Conservation (phyloP, 1,284 basidiomycete genomes). For the Pseudozyma tsukubaensis region DNA sequence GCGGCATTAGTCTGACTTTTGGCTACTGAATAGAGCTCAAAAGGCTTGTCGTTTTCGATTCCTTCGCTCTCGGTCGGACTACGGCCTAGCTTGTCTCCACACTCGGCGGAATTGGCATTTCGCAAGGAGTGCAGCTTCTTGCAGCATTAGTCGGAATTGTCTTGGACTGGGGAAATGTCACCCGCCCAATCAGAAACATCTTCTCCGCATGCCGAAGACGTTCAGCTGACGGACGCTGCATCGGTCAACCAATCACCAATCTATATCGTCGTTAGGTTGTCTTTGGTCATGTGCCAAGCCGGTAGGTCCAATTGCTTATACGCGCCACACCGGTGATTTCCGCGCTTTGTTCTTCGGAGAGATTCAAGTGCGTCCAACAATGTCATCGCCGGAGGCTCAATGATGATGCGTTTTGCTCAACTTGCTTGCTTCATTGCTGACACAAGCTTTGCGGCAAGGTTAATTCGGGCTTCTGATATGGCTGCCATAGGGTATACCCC, state of each 20-base stretch:
- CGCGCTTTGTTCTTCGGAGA: slow-evolving; percentile 7
- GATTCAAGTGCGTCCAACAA: neutral
- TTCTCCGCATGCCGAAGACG: slow-evolving; percentile 3
- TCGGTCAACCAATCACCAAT: neutral
- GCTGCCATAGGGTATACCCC: too few relatives aligned
- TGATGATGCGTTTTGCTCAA: neutral
- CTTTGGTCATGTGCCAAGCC: neutral
- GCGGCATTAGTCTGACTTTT: too few relatives aligned
- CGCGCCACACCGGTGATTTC: slow-evolving; percentile 26
- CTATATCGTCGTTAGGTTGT: neutral
- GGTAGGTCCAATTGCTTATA: neutral
- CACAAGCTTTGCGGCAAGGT: too few relatives aligned
- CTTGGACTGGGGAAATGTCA: slow-evolving; percentile 1
- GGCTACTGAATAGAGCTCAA: too few relatives aligned
- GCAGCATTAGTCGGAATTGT: neutral
- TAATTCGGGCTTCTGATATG: too few relatives aligned
- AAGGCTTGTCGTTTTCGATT: too few relatives aligned
- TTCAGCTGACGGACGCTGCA: neutral
- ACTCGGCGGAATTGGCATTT: slow-evolving; percentile 5
- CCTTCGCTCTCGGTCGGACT: slow-evolving; percentile 8
- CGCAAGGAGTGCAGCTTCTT: neutral
- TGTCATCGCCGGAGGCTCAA: neutral
- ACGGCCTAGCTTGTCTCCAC: slow-evolving; percentile 1
- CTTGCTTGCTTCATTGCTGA: neutral
- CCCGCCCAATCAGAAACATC: slow-evolving; percentile 2